These are phyloP conservation scores for Aspergillus spinulosporus DNA, from an alignment of 2,329 filamentous ascomycete species.

Conservation along the genomic window DNA sequence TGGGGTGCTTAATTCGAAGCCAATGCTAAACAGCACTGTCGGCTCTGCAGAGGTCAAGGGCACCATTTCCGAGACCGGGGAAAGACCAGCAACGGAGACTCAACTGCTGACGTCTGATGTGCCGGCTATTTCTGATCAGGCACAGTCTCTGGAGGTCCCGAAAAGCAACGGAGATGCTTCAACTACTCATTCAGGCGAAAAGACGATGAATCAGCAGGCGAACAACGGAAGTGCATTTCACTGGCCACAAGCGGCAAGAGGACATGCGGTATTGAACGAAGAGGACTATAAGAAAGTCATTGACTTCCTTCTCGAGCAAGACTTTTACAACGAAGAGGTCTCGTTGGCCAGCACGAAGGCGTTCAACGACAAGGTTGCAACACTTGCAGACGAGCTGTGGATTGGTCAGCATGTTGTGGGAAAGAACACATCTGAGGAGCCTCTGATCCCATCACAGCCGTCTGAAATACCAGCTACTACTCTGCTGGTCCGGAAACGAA, in stretches of 20 bases:
- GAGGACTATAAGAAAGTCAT: slow-evolving; percentile 43
- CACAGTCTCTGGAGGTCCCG: neutral
- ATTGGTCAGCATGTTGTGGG: slow-evolving; percentile 41
- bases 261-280: slow-evolving; percentile 40
- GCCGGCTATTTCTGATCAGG: neutral
- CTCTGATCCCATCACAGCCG: slow-evolving; percentile 11
- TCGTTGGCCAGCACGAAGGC: slow-evolving; percentile 42
- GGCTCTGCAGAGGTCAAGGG: slow-evolving; percentile 12
- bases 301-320: slow-evolving; percentile 43
- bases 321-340: slow-evolving; percentile 43
- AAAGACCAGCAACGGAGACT: neutral
- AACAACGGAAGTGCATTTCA: slow-evolving; percentile 30
- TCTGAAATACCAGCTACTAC: slow-evolving; percentile 30
- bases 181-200: neutral
- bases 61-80: neutral
- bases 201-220: slow-evolving; percentile 8
- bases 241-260: slow-evolving; percentile 37
- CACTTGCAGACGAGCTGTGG: slow-evolving; percentile 37
- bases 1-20: slow-evolving; percentile 39
- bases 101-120: neutral
- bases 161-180: neutral
- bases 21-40: slow-evolving; percentile 32
- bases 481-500: slow-evolving; percentile 42
- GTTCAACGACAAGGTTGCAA: slow-evolving; percentile 45
- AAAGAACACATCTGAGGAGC: slow-evolving; percentile 22